Evolutionary conservation across 768 basidiomycete species (phyloP).

Genomic region (Leccinum subtestaceum): DNA sequence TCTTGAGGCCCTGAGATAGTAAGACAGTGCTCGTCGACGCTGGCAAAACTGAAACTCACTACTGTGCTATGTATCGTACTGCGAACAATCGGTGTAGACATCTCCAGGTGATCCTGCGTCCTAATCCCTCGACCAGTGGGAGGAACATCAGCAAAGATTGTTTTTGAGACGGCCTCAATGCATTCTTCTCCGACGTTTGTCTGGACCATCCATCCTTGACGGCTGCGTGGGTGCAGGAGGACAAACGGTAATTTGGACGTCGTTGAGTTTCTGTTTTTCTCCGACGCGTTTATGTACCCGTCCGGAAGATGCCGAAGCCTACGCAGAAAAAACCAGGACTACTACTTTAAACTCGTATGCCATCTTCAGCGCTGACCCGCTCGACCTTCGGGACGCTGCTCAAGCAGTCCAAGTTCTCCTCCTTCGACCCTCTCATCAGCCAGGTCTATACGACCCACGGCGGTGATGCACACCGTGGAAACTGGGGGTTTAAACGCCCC

Average conservation of each 20-base stretch:
- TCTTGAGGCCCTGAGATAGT: background rate
- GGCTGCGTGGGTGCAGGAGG: conserved; percentile 41
- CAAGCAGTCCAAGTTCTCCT: conserved; percentile 77
- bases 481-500: conserved; percentile 86
- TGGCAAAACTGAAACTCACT: conserved; percentile 10
- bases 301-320: conserved; percentile 26
- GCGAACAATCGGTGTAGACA: conserved; percentile 45
- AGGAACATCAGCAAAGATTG: conserved; percentile 89
- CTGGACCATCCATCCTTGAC: conserved; percentile 76
- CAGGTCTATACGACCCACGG: conserved; percentile 75
- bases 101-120: conserved; percentile 94
- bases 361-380: conserved; percentile 36
- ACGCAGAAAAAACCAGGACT: background rate
- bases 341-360: conserved; percentile 1
- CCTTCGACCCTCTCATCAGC: conserved; percentile 70
- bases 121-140: conserved; percentile 86
- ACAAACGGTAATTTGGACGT: conserved; percentile 82
- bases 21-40: background rate
- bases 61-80: conserved; percentile 7
- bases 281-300: conserved; percentile 30
- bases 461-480: conserved; percentile 69
- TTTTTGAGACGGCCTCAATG: conserved; percentile 66
- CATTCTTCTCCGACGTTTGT: conserved; percentile 77
- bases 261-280: conserved; percentile 38
- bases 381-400: conserved; percentile 77